Base-by-base conservation (phyloP, 495 filamentous ascomycete species). In the Aeminium ludgeri region DNA sequence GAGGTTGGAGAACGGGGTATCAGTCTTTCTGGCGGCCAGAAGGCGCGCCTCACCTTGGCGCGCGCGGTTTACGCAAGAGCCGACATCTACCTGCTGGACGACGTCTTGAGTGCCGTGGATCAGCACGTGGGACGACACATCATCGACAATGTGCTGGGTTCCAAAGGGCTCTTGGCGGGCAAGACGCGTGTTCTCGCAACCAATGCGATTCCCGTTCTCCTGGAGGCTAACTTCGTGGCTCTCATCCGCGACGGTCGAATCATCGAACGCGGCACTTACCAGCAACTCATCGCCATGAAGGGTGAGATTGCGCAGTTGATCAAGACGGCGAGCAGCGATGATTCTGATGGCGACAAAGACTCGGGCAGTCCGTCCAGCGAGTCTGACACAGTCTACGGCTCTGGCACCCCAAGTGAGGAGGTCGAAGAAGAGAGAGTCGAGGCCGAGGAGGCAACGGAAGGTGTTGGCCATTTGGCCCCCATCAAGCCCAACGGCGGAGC, bases 1-100 rank as follows among this genome's bases (percentile, higher is more conserved):
- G 77, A 95, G 55, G 91, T 99, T 41, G 89, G 89, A 44, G 89
- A 99, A 61, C 78, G 92, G 46, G 91, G 91, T 13, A 99, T 99
- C 27, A 95, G 89, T 4, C 69, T 99, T 28, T 95, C 87, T 36
- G 91, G 91, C 43, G 91, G 91, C 29, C 91, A 99, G 59, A 96
- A 91, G 62, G 89, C 91, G 41, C 77, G 91, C 12, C 66, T 99
- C 51, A 89, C 86, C n/a, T 67, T 99, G 39, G 91, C 91, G 11
- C 70, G 91, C 55, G 91, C 91, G 35, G 91, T 99, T 1, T 99
- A 99, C 56, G 87, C 91, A 41, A 73, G 91, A 48, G 83, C 89
- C n/a, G 91, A 99, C 61, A 73, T 99, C 43, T 99, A 96, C 50
- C 64, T 99, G 10, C 65, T 99, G 5, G 91, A 99, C 52, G 91